These are phyloP conservation scores for Suhomyces terraborum DNA, from an alignment of 1,139 yeast species.

Conservation along the genomic window DNA sequence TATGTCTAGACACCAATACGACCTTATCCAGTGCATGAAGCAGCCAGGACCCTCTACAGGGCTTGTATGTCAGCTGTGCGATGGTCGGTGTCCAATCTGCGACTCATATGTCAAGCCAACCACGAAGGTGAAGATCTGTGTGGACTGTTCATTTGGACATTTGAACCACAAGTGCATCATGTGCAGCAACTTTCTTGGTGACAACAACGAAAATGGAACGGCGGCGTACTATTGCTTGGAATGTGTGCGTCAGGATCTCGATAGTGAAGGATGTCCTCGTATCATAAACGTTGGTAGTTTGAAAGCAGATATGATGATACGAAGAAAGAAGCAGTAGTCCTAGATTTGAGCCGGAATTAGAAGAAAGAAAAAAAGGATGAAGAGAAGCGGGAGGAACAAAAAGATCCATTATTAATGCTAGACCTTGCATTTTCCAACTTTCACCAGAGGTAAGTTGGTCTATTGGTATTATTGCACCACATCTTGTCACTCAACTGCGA, in stretches of 20 bases:
- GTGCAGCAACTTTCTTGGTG: conserved; percentile 60
- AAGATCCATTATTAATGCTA: too few species aligned
- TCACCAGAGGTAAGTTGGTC: too few species aligned
- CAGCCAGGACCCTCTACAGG: conserved; percentile 80
- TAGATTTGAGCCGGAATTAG: too few species aligned
- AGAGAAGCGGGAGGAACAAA: too few species aligned
- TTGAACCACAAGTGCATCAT: conserved; percentile 66
- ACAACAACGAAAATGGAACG: conserved; percentile 42
- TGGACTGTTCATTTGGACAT: conserved; percentile 80
- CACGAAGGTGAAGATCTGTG: conserved; percentile 74
- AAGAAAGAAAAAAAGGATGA: too few species aligned
- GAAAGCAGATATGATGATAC: conserved; percentile 58
- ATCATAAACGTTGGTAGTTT: conserved; percentile 78
- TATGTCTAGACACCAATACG: conserved; percentile 93
- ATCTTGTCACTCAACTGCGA: too few species aligned
- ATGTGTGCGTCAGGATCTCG: conserved; percentile 78
- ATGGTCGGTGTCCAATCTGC: conserved; percentile 89
- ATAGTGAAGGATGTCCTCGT: conserved; percentile 92
- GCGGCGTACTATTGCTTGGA: conserved; percentile 86
- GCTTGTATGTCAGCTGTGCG: conserved; percentile 78
- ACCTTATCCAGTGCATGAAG: conserved; percentile 80
- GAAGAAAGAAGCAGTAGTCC: conserved; percentile 9
- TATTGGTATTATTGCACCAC: too few species aligned
- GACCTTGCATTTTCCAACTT: too few species aligned
- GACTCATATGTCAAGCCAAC: conserved; percentile 84